These are phyloP conservation scores for Hypoxylon sp. DNA, from an alignment of 2,329 filamentous ascomycete genomes.

Conservation along the genomic window DNA sequence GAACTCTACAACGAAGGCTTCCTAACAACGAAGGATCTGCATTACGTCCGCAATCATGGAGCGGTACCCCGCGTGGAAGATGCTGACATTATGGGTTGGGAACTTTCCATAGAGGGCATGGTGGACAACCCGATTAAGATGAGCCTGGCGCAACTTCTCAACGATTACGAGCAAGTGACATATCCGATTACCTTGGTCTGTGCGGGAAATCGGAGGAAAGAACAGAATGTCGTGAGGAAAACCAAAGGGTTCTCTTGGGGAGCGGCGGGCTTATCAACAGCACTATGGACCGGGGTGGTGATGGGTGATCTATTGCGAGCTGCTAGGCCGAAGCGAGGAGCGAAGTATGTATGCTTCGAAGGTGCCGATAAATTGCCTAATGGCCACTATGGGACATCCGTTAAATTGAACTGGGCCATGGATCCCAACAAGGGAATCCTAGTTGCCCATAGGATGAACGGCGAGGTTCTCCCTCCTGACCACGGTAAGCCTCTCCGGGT, in stretches of 20 bases:
- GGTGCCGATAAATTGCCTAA: constrained; percentile 90
- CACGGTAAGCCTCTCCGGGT: constrained; percentile 87
- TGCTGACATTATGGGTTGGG: constrained; percentile 79
- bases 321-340: constrained; percentile 75
- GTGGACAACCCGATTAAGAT: constrained; percentile 81
- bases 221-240: constrained; percentile 91
- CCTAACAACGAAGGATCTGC: constrained; percentile 85
- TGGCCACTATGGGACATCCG: constrained; percentile 86
- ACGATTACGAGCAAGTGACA: constrained; percentile 82
- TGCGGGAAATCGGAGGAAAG: constrained; percentile 90
- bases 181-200: constrained; percentile 91
- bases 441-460: constrained; percentile 92
- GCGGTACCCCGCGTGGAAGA: constrained; percentile 81
- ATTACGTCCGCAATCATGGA: constrained; percentile 94
- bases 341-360: constrained; percentile 90
- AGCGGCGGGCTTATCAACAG: constrained; percentile 85
- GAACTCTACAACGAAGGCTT: constrained; percentile 84
- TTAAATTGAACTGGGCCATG: constrained; percentile 90
- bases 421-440: constrained; percentile 86
- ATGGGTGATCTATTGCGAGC: constrained; percentile 77
- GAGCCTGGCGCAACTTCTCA: constrained; percentile 77
- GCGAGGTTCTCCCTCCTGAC: constrained; percentile 81
- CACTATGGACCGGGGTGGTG: constrained; percentile 85
- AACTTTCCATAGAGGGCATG: constrained; percentile 84
- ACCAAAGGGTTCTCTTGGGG: constrained; percentile 97